Conservation (phyloP, 768 basidiomycete genomes). For the Epithele typhae region DNA sequence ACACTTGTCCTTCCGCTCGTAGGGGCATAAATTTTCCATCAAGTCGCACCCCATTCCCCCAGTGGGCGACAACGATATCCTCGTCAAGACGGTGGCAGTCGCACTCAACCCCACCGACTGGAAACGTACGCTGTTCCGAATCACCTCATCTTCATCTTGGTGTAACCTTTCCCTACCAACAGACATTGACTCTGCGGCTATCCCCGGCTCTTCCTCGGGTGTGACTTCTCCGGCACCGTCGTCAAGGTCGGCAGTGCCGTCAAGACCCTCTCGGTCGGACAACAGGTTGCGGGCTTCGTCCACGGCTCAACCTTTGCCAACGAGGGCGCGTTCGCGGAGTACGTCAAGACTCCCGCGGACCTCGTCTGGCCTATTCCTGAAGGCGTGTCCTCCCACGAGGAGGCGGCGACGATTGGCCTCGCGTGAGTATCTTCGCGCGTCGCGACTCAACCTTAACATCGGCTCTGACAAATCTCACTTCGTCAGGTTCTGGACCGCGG, state of each 20-base stretch:
- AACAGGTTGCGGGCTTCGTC: conserved; percentile 25
- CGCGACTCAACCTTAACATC: too few species aligned
- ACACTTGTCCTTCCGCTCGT: neutral
- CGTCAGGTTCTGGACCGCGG: conserved; percentile 17
- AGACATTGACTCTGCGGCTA: conserved; percentile 10
- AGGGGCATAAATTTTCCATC: conserved; percentile 9
- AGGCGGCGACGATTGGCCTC: conserved; percentile 19
- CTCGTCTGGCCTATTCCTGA: conserved; percentile 17
- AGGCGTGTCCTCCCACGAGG: conserved; percentile 10
- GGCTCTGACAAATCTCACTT: neutral
- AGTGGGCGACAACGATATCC: conserved; percentile 15
- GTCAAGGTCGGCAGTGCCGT: conserved; percentile 19
- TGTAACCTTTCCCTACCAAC: neutral
- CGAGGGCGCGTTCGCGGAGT: conserved; percentile 26
- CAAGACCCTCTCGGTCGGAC: conserved; percentile 17
- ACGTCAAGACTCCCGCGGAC: conserved; percentile 20
- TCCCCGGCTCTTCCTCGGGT: conserved; percentile 17
- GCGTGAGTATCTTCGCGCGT: conserved; percentile 9
- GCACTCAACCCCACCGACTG: conserved; percentile 19
- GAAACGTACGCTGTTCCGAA: conserved; percentile 6
- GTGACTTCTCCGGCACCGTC: conserved; percentile 25
- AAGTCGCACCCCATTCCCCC: conserved; percentile 14
- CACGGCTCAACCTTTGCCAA: conserved; percentile 19
- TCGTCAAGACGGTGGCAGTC: conserved; percentile 13
- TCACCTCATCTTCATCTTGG: neutral